These are phyloP conservation scores for Lodderomyces pseudojiufengensis DNA, from an alignment of 1,139 yeast species.

Conservation along the genomic window DNA sequence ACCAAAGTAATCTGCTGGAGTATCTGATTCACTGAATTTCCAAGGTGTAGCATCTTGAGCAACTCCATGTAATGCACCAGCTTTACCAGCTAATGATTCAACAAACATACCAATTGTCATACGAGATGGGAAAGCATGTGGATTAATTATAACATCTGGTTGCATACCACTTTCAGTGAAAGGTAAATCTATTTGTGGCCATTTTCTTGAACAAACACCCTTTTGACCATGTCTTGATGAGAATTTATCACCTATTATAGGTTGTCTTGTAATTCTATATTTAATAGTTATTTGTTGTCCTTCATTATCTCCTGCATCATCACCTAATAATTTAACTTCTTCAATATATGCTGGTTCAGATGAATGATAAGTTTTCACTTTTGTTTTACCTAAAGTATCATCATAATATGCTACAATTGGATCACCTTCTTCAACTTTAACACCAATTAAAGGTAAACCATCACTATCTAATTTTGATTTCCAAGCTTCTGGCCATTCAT, in stretches of 20 bases:
- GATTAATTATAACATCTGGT: constrained; percentile 96
- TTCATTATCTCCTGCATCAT: constrained; percentile 67
- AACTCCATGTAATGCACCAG: constrained; percentile 96
- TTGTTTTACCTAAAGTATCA: constrained; percentile 87
- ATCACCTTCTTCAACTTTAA: constrained; percentile 88
- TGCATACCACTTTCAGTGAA: constrained; percentile 93
- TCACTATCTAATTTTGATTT: constrained; percentile 82
- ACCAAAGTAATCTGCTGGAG: constrained; percentile 97
- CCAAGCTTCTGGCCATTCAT: constrained; percentile 92
- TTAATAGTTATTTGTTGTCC: constrained; percentile 85
- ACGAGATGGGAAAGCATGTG: constrained; percentile 99
- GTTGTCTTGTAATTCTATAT: constrained; percentile 86
- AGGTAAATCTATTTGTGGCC: constrained; percentile 98
- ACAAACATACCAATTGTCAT: constrained; percentile 99
- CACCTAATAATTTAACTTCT: constrained; percentile 90
- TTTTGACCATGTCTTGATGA: constrained; percentile 99
- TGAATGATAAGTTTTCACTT: constrained; percentile 88
- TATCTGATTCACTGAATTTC: constrained; percentile 85
- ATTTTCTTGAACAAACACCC: constrained; percentile 98
- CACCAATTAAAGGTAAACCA: constrained; percentile 91
- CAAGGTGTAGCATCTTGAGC: constrained; percentile 98
- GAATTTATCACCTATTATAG: constrained; percentile 95
- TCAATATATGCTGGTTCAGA: constrained; percentile 93
- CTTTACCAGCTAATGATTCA: constrained; percentile 95
- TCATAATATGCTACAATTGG: constrained; percentile 93